Evolutionary conservation across 257 asterid genomes (phyloP), one percentile per base, ranked within the genome.

Genomic region (Henckelia pumila): DNA sequence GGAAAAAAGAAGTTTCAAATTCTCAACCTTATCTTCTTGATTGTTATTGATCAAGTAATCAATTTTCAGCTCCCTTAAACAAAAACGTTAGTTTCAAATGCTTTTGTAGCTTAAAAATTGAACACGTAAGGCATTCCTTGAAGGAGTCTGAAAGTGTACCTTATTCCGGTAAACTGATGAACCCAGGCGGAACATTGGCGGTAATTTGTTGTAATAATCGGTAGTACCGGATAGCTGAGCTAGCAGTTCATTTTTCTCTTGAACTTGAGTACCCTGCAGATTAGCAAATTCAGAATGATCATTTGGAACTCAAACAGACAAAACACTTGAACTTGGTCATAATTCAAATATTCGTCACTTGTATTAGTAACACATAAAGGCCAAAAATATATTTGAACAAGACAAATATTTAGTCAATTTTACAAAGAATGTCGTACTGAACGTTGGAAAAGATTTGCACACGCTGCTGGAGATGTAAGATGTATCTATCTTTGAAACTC

Each of bases 181-280:
- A 23, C 98, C 98, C 20, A 64, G 85, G 37, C 93, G 88, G 76
- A 89, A 89, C 76, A 89, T 88, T 63, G 74, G 70, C 26, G 85
- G 83, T 32, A 88, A 74, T n/a, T 69, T 67, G 85, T 63, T 74
- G 73, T 92, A 92, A 73, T 88, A 84, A 73, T 79, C 50, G 53
- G 22, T 69, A 69, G 76, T 67, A 60, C 82, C 89, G 71, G 86
- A 83, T 50, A 79, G 80, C 73, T 66, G 61, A 58, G 40, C 80
- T 14, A 92, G 85, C 73, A 86, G 78, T 72, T 81, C 84, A 76
- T 81, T 88, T 78, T 89, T 92, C 77, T 89, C 95, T 76, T 64
- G 89, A 67, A 91, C 67, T 84, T 79, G 96, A 63, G 98, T 92
- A 66, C 97, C 96, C 96, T 91, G 80, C 61, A 61, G 73, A 79